phyloP scores from a whole-genome alignment of 176 grass and related monocot species.

The Secale cereale region DNA sequence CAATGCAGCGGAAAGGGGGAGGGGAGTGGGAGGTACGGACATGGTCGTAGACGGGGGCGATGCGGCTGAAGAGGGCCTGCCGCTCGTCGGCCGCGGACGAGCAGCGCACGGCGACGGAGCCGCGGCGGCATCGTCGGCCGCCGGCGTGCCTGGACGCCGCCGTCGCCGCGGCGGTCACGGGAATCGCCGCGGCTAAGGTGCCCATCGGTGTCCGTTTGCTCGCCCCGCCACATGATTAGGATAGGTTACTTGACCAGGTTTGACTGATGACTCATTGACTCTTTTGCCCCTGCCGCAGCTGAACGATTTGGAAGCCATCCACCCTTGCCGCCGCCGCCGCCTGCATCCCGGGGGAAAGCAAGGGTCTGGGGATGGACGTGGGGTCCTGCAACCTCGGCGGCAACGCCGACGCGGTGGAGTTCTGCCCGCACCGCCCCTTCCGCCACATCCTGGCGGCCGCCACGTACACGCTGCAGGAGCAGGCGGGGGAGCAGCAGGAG shows the following conservation, averaged over 20 bases:
- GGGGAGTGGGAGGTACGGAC: conserved; percentile 27
- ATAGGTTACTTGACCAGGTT: conserved; percentile 11
- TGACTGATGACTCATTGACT: not conserved
- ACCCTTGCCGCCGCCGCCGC: conserved; percentile 1
- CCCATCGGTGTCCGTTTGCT: conserved; percentile 26
- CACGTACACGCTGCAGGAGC: conserved; percentile 89
- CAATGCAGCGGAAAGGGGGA: not conserved
- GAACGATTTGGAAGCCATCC: not conserved
- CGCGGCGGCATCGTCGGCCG: not conserved
- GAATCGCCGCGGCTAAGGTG: conserved; percentile 7
- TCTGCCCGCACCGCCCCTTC: conserved; percentile 63
- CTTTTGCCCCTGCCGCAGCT: conserved; percentile 31
- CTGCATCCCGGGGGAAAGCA: not conserved
- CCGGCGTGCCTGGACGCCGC: not conserved
- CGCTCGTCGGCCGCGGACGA: conserved; percentile 45
- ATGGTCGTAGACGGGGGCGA: conserved; percentile 84
- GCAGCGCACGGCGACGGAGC: not conserved
- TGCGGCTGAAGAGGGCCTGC: conserved; percentile 72
- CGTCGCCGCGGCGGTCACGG: not conserved
- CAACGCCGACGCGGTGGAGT: conserved; percentile 85
- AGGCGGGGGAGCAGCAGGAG: conserved; percentile 41
- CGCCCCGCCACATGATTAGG: not conserved
- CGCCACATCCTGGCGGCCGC: conserved; percentile 64
- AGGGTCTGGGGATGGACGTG: conserved; percentile 52
- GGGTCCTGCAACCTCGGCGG: conserved; percentile 69